Base-by-base conservation (phyloP, 306 rosid species). In the Vicia sativa region DNA sequence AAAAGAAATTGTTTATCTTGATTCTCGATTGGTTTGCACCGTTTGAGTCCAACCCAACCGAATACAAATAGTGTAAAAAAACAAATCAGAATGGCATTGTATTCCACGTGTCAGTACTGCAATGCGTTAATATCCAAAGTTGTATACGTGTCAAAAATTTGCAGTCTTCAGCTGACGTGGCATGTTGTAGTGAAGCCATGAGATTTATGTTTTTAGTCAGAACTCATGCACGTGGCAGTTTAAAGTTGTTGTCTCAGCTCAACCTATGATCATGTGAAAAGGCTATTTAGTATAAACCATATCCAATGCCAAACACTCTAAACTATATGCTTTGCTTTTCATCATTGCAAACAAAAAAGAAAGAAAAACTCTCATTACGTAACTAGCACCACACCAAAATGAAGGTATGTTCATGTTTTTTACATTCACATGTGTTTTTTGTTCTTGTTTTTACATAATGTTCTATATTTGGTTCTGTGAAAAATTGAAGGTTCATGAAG, bases 351-450 rank as follows among this genome's bases (percentile, higher is more conserved):
- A 31, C n/a, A n/a, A n/a, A 15, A 3, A 8, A 23, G 13, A 41
- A 37, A n/a, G n/a, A n/a, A 38, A 66, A 14, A 46, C 23, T 62
- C 44, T 35, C 60, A 21, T 71, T 58, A 28, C 2, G 70, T 72
- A 26, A 2, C 61, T 75, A 77, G 50, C 79, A 73, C 54, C 59
- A 76, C 79, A 73, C 54, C 59, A 76, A 76, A 48, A 87, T 84
- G 96, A 84, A 87, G 96, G 96, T 68, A 19, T 52, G 83, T 68
- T 56, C 39, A 71, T 78, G 11, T 73, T 57, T 16, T 64, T 19
- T 45, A 28, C 6, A 35, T 49, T 34, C 6, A 9, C 3, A 31
- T 67, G n/a, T 21, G 19, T 9, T 19, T 11, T 19, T 4, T 29
- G 35, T 34, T 16, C 28, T 52, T 21, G 2, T 21, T 4, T 21